Percentiles rank a stretch among this genome's conserved stretches.
These are phyloP conservation scores for Neurospora sp. DNA, from an alignment of 495 filamentous ascomycete species.

Conservation along the genomic window DNA sequence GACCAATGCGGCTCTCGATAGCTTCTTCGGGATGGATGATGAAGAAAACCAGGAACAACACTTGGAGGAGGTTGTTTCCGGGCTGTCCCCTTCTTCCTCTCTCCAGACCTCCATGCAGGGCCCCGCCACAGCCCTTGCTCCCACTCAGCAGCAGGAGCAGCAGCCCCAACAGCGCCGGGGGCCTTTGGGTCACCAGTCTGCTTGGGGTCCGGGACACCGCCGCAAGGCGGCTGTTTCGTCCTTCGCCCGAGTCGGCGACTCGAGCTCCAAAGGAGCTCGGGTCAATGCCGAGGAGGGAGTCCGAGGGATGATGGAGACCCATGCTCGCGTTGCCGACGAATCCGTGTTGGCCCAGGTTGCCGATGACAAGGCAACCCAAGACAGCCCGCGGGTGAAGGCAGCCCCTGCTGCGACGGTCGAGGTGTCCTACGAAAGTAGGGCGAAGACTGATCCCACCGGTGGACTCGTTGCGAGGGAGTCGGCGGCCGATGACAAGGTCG, in stretches of 20 bases:
- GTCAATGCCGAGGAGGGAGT: not conserved
- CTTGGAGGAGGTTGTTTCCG: not conserved
- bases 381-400: not conserved
- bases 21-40: not conserved
- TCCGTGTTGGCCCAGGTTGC: not conserved
- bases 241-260: not conserved
- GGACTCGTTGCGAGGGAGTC: not conserved
- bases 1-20: not conserved
- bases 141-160: not conserved
- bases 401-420: not conserved
- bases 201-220: not conserved
- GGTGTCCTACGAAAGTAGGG: not conserved
- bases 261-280: not conserved
- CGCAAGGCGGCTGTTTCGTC: not conserved
- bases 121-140: not conserved
- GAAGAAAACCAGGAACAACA: not conserved
- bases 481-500: not conserved
- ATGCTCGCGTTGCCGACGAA: not conserved
- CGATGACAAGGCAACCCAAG: not conserved
- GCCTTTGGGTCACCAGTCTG: not conserved
- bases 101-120: not conserved
- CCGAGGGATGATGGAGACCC: not conserved
- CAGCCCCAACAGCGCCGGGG: not conserved
- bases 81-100: not conserved
- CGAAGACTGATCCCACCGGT: not conserved